phyloP scores from a whole-genome alignment of 108 stramenopile genomes.

The Pseudonitzschia multiseries region DNA sequence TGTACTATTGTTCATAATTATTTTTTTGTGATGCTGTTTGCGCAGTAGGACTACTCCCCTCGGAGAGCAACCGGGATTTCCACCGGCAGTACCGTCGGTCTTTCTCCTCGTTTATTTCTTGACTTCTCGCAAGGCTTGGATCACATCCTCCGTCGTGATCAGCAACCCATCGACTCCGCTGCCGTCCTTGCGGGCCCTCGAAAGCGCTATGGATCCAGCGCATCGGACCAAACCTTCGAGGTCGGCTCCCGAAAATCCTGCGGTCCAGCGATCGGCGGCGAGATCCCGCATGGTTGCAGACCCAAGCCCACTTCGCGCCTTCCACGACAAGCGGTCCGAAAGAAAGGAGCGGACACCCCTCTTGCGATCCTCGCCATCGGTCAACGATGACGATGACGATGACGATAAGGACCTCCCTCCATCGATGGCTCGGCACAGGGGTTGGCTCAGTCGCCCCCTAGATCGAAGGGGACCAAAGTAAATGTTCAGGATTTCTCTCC shows the following conservation, averaged over 20 bases:
- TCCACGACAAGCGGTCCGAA: conserved; percentile 18
- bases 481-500: conserved; percentile 74
- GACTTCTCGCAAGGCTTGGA: conserved; percentile 57
- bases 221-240: conserved; percentile 86
- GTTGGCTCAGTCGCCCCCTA: conserved; percentile 59
- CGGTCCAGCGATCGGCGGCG: conserved; percentile 59
- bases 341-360: conserved; percentile 10
- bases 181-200: conserved; percentile 54
- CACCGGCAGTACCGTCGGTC: too few relatives aligned
- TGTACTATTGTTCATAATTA: too few relatives aligned
- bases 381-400: not conserved
- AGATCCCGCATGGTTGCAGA: conserved; percentile 57
- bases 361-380: too few relatives aligned
- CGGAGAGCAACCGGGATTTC: too few relatives aligned
- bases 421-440: conserved; percentile 66
- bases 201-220: conserved; percentile 78
- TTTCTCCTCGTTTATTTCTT: too few relatives aligned
- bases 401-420: conserved; percentile 17
- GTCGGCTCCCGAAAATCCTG: conserved; percentile 87
- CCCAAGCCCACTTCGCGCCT: not conserved
- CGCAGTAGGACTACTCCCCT: too few relatives aligned
- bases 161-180: conserved; percentile 54
- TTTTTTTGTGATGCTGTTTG: too few relatives aligned
- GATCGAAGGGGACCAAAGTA: conserved; percentile 63
- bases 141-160: conserved; percentile 66